Evolutionary conservation across 306 rosid species (phyloP), one percentile per base, ranked within the genome.

Genomic region (Begonia loranthoides): DNA sequence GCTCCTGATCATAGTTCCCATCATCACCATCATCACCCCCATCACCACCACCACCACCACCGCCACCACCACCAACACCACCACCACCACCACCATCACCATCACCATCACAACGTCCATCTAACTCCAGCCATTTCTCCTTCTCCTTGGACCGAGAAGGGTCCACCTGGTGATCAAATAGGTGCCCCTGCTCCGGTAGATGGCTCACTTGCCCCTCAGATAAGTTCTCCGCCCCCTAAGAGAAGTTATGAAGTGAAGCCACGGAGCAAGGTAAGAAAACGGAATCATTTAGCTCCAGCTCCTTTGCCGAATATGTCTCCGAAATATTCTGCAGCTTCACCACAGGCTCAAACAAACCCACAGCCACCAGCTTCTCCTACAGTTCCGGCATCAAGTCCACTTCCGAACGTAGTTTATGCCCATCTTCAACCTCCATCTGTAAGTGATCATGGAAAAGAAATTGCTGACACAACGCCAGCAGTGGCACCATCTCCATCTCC

Each of bases 351-450:
- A 2, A 19, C 36, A 28, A 28, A 28, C 9, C 9, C 36, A 28
- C 9, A 1, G 9, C 9, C 36, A 28, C 8, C 8, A 28, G 36
- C 45, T 38, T 64, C 76, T 57, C 70, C 65, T 72, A 50, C 76
- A 22, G 71, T 65, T 50, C 86, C 84, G 21, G 81, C 80, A 22
- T 76, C 75, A 53, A 70, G 86, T 75, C 94, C 96, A 41, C 67
- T 81, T 65, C 94, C 86, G 21, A 79, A 62, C 64, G 96, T 84
- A 17, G 75, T 85, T 65, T 81, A 80, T 63, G 70, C 83, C 56
- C 88, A 78, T 74, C 76, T 54, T 65, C 86, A 66, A 65, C 83
- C 94, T 36, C 93, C 88, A 5, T 28, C 36, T 40, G 81, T 62
- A 61, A 79, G 58, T 44, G 58, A 69, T 54, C 66, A 81, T 15